Evolutionary conservation across 495 filamentous ascomycete species (phyloP).

Genomic region (Chaetomidium leptoderma): DNA sequence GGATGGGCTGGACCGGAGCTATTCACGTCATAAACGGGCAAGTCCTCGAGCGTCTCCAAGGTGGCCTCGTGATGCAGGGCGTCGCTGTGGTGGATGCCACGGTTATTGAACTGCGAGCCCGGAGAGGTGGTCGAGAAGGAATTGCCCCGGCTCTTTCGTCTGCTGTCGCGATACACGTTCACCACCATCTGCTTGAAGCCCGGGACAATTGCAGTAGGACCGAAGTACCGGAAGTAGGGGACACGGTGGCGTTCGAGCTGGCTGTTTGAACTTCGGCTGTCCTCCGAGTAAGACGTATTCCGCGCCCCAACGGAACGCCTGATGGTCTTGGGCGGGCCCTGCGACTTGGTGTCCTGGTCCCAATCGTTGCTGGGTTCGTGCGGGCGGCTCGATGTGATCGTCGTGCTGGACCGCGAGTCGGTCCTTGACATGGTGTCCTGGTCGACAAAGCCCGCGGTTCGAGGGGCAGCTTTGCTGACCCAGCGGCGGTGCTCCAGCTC

Average conservation of each 20-base stretch:
- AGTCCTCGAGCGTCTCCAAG: conserved; percentile 56
- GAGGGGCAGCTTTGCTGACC: conserved; percentile 24
- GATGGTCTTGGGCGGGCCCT: conserved; percentile 19
- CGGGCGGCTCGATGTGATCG: conserved; percentile 14
- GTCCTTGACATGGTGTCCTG: conserved; percentile 15
- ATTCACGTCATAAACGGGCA: conserved; percentile 73
- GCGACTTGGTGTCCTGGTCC: conserved; percentile 28
- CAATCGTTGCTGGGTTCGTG: conserved; percentile 28
- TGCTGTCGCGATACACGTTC: conserved; percentile 54
- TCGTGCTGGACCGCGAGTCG: conserved; percentile 27
- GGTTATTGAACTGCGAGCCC: conserved; percentile 24
- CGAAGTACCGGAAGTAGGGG: conserved; percentile 84
- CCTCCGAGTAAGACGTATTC: conserved; percentile 40
- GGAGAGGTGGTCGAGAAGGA: conserved; percentile 45
- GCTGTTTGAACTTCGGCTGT: conserved; percentile 38
- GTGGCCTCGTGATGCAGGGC: conserved; percentile 41
- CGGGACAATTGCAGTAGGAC: conserved; percentile 81
- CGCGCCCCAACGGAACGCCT: conserved; percentile 26
- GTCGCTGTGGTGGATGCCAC: conserved; percentile 15
- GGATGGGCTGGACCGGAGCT: conserved; percentile 63
- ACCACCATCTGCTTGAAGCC: conserved; percentile 93
- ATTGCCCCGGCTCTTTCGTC: conserved; percentile 40
- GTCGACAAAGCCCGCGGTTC: conserved; percentile 24
- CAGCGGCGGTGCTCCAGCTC: conserved; percentile 33
- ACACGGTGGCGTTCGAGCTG: conserved; percentile 60